A percentile compares a stretch with the other conserved stretches of the same genome.
Evolutionary conservation across 2,329 filamentous ascomycete species (phyloP).

Genomic region (Aureobasidium mangrovei): DNA sequence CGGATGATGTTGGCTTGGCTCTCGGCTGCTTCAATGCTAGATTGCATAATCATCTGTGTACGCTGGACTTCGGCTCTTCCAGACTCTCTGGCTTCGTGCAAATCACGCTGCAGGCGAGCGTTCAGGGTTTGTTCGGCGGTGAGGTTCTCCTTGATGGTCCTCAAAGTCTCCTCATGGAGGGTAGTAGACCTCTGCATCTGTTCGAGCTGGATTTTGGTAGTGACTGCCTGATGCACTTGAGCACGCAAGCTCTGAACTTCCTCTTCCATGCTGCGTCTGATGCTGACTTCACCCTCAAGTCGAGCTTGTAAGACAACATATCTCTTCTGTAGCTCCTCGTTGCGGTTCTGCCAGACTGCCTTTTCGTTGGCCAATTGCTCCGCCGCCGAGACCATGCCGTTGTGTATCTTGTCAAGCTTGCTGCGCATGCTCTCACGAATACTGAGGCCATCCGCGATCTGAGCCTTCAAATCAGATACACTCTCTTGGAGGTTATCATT

Average conservation of each 20-base stretch:
- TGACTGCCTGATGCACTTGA: constrained; percentile 15
- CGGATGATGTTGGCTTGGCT: constrained; percentile 77
- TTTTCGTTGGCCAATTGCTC: constrained; percentile 78
- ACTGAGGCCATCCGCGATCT: constrained; percentile 77
- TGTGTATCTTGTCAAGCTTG: constrained; percentile 78
- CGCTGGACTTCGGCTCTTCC: constrained; percentile 73
- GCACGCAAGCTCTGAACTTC: constrained; percentile 34
- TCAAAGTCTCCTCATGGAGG: constrained; percentile 53
- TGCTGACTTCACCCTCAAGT: constrained; percentile 37
- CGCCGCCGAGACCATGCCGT: constrained; percentile 73
- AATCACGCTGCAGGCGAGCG: constrained; percentile 67
- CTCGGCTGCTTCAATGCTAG: constrained; percentile 74
- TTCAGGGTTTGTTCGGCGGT: constrained; percentile 62
- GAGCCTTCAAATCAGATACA: constrained; percentile 63
- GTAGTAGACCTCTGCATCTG: constrained; percentile 50
- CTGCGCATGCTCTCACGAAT: constrained; percentile 74
- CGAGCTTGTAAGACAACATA: constrained; percentile 48
- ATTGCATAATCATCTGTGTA: constrained; percentile 67
- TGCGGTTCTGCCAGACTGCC: constrained; percentile 62
- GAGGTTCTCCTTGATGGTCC: constrained; percentile 53
- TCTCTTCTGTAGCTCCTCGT: constrained; percentile 47
- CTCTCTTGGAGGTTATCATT: constrained; percentile 68
- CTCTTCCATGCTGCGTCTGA: constrained; percentile 37
- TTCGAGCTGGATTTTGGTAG: constrained; percentile 36
- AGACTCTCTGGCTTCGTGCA: constrained; percentile 72